phyloP scores from a whole-genome alignment of 257 asterid species.

The Rehmannia glutinosa region DNA sequence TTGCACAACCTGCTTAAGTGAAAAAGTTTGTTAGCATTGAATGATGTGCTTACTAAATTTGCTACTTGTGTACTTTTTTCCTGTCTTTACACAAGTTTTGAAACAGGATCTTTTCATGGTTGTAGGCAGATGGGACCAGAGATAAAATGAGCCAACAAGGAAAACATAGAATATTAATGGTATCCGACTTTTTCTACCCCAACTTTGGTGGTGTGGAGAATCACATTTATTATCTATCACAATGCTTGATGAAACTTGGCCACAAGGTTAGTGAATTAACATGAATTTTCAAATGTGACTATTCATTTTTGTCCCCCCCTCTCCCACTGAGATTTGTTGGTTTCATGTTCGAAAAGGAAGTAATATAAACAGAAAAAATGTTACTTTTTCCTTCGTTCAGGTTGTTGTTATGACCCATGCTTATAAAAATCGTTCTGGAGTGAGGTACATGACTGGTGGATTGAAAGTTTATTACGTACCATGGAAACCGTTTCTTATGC shows the following conservation, averaged over 20 bases:
- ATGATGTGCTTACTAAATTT: not conserved
- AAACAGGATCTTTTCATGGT: not conserved
- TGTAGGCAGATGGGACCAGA: conserved; percentile 21
- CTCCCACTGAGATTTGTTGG: not conserved
- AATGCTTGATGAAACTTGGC: conserved; percentile 82
- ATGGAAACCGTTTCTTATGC: conserved; percentile 90
- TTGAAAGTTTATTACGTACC: conserved; percentile 92
- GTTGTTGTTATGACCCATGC: conserved; percentile 96
- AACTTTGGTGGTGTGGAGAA: conserved; percentile 96
- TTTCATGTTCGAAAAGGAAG: conserved; percentile 7
- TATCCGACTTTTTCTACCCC: conserved; percentile 91
- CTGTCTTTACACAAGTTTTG: not conserved
- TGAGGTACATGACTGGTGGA: conserved; percentile 91
- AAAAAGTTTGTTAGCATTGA: not conserved
- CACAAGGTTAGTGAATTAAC: conserved; percentile 61
- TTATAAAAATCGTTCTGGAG: conserved; percentile 82
- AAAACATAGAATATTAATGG: conserved; percentile 75
- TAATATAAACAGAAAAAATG: not conserved
- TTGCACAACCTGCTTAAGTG: conserved; percentile 6
- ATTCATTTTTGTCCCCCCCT: not conserved
- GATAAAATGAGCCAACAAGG: conserved; percentile 43
- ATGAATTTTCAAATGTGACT: not conserved
- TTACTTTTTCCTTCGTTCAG: conserved; percentile 31
- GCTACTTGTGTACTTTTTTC: not conserved
- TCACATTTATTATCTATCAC: conserved; percentile 91